Evolutionary conservation across 805 yeast species (phyloP).

Genomic region (Wickerhamiella musiphila): DNA sequence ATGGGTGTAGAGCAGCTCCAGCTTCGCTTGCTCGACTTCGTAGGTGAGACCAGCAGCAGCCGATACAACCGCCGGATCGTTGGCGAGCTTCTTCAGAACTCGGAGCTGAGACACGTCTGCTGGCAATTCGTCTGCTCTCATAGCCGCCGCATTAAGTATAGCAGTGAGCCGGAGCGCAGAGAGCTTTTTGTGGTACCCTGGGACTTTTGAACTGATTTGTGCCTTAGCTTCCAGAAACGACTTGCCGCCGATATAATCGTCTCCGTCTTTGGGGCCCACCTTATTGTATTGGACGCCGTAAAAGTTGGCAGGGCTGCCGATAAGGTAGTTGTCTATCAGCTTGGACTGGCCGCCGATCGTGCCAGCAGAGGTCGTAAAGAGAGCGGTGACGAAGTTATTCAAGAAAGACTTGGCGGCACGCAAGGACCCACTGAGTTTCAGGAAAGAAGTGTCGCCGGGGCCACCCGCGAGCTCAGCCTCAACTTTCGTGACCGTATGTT

Average conservation of each 20-base stretch:
- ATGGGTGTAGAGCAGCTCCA: conserved; percentile 43
- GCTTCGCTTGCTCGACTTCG: conserved; percentile 39
- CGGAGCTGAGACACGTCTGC: conserved; percentile 12
- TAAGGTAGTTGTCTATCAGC: conserved; percentile 57
- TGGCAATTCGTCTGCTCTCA: conserved; percentile 17
- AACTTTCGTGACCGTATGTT: conserved; percentile 16
- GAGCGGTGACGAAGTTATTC: conserved; percentile 11
- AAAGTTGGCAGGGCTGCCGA: conserved; percentile 57
- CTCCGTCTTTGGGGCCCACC: conserved; percentile 39
- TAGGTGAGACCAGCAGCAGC: conserved; percentile 41
- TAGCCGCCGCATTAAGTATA: conserved; percentile 49
- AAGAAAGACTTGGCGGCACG: conserved; percentile 7
- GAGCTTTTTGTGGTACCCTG: conserved; percentile 26
- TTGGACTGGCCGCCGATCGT: conserved; percentile 26
- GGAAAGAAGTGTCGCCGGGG: conserved; percentile 19
- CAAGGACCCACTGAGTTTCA: conserved; percentile 10
- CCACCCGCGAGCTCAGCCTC: conserved; percentile 22
- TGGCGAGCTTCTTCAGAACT: conserved; percentile 16
- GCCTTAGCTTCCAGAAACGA: conserved; percentile 37
- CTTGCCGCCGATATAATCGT: conserved; percentile 50
- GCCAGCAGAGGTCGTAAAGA: conserved; percentile 11
- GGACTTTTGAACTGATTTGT: conserved; percentile 43
- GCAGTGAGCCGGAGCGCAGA: conserved; percentile 45
- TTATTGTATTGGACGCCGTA: conserved; percentile 50
- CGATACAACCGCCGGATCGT: conserved; percentile 28